Evolutionary conservation across 1,284 basidiomycete species (phyloP).

Genomic region (Rhodotorula sp.): DNA sequence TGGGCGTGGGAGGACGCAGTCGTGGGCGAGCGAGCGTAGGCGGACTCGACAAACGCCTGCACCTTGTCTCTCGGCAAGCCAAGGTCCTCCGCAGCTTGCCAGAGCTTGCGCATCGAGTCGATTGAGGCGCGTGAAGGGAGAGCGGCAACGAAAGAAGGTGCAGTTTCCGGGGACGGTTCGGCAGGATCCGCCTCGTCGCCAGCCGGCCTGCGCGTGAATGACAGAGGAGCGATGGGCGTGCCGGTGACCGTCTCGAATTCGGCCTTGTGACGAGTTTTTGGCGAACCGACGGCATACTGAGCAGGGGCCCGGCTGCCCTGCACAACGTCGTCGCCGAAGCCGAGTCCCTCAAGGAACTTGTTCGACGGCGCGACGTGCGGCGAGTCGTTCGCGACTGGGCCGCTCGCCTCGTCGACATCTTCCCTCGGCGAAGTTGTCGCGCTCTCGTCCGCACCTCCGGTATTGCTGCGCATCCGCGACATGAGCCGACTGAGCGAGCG

Average conservation of each 20-base stretch:
- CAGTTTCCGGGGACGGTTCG: too few species aligned
- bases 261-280: not conserved
- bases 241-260: conserved; percentile 5
- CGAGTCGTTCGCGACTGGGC: not conserved
- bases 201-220: too few species aligned
- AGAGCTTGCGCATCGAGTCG: conserved; percentile 29
- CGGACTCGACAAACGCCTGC: conserved; percentile 31
- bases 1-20: conserved; percentile 10
- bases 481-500: conserved; percentile 8
- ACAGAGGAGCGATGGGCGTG: conserved; percentile 17
- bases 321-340: conserved; percentile 3
- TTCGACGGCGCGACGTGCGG: conserved; percentile 2
- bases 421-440: not conserved
- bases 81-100: conserved; percentile 34
- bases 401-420: not conserved
- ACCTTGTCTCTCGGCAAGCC: conserved; percentile 30
- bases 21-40: conserved; percentile 27
- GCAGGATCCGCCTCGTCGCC: too few species aligned
- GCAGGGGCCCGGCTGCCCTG: not conserved
- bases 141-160: not conserved
- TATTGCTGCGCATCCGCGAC: not conserved
- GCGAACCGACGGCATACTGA: conserved; percentile 1
- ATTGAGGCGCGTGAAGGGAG: conserved; percentile 10
- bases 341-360: not conserved
- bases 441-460: not conserved